Evolutionary conservation across 1,139 yeast genomes (phyloP).

Genomic region (Suhomyces kunorum): DNA sequence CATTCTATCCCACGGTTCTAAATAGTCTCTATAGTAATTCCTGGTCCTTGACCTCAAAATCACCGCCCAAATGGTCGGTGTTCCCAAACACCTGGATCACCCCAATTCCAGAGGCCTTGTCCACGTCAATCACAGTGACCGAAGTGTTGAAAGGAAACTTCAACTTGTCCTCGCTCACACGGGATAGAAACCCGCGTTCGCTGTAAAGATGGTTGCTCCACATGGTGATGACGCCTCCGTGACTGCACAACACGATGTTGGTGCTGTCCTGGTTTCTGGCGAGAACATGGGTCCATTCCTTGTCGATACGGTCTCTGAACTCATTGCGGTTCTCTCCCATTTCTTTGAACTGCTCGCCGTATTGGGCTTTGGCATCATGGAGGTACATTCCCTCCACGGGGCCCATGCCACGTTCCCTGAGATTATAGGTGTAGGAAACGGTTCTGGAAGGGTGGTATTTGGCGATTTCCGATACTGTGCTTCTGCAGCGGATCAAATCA

Average conservation of each 20-base stretch:
- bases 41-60: conserved; percentile 54
- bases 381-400: conserved; percentile 71
- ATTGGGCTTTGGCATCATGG: conserved; percentile 57
- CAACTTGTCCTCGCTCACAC: conserved; percentile 41
- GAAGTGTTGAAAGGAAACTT: conserved; percentile 75
- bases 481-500: conserved; percentile 61
- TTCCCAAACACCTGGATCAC: conserved; percentile 55
- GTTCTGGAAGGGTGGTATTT: conserved; percentile 26
- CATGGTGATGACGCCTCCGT: conserved; percentile 82
- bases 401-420: conserved; percentile 85
- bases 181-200: conserved; percentile 39
- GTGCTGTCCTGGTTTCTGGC: conserved; percentile 38
- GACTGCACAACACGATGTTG: conserved; percentile 70
- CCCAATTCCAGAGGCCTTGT: conserved; percentile 40
- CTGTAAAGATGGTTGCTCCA: conserved; percentile 50
- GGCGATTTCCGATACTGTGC: conserved; percentile 49
- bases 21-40: conserved; percentile 29
- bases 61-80: conserved; percentile 64
- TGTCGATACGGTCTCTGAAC: conserved; percentile 51
- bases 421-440: conserved; percentile 32
- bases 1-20: not conserved
- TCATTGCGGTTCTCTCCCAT: conserved; percentile 47
- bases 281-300: conserved; percentile 49
- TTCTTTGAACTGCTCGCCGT: conserved; percentile 39
- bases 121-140: conserved; percentile 61